A percentile compares a stretch with the other conserved stretches of the same genome.
Evolutionary conservation across 805 yeast genomes (phyloP).

Genomic region (Yamadazyma takamatsuzukensis): DNA sequence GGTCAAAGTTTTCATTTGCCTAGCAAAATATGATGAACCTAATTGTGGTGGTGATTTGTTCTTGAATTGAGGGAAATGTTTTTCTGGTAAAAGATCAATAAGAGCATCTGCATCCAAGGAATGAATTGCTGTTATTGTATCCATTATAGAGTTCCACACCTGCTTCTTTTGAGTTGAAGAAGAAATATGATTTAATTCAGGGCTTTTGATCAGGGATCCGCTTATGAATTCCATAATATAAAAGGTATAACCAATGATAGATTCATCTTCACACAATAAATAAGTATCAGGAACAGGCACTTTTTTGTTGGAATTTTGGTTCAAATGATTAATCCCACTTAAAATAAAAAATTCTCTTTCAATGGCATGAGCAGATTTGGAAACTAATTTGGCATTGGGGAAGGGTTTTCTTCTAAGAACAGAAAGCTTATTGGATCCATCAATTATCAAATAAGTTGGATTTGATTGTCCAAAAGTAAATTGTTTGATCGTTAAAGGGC

Average conservation of each 20-base stretch:
- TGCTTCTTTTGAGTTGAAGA: slow-evolving; percentile 17
- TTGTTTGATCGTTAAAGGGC: slow-evolving; percentile 42
- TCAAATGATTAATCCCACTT: slow-evolving; percentile 29
- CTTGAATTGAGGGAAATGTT: slow-evolving; percentile 42
- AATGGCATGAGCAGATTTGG: slow-evolving; percentile 58
- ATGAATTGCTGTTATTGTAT: slow-evolving; percentile 48
- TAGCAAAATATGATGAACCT: slow-evolving; percentile 41
- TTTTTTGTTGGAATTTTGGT: slow-evolving; percentile 17
- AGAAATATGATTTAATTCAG: slow-evolving; percentile 39
- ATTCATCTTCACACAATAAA: slow-evolving; percentile 54
- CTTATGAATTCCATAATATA: slow-evolving; percentile 58
- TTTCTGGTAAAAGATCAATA: slow-evolving; percentile 39
- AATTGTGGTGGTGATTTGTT: slow-evolving; percentile 6
- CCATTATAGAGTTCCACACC: slow-evolving; percentile 48
- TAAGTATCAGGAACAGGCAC: slow-evolving; percentile 57
- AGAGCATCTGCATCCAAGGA: slow-evolving; percentile 43
- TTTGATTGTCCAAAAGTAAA: slow-evolving; percentile 63
- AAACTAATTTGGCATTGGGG: slow-evolving; percentile 44
- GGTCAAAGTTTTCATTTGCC: slow-evolving; percentile 49
- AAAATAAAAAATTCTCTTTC: slow-evolving; percentile 57
- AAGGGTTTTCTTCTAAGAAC: slow-evolving; percentile 59
- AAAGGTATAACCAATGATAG: slow-evolving; percentile 51
- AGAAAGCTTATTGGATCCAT: slow-evolving; percentile 32
- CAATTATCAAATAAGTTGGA: slow-evolving; percentile 53
- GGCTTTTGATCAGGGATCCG: slow-evolving; percentile 55